A percentile compares a stretch with the other conserved stretches of the same genome.
These are phyloP conservation scores for Tulasnella sp. DNA, from an alignment of 768 basidiomycete species.

Conservation along the genomic window DNA sequence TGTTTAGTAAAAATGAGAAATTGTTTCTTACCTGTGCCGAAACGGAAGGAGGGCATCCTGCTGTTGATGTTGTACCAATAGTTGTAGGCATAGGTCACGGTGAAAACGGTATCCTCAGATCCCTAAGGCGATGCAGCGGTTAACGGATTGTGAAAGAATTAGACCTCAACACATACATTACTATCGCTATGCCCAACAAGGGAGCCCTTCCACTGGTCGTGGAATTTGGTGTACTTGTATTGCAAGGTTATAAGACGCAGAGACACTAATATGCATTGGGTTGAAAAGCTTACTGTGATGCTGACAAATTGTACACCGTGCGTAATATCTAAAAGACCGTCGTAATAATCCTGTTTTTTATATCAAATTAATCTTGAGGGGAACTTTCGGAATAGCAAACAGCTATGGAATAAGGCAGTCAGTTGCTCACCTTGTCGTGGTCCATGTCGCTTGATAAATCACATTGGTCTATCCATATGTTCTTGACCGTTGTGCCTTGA, in stretches of 20 bases:
- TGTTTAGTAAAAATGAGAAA: no score
- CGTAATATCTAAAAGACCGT: conserved; percentile 35
- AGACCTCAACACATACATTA: no score
- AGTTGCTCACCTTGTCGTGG: conserved; percentile 24
- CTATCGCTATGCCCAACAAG: conserved; percentile 34
- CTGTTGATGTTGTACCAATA: conserved; percentile 24
- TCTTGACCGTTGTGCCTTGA: no score
- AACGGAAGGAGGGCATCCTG: conserved; percentile 34
- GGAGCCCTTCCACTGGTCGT: conserved; percentile 33
- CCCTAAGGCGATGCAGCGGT: no score
- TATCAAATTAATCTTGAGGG: no score
- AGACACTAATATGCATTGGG: no score
- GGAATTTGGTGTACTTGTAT: neutral
- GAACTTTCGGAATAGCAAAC: no score
- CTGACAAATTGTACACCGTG: conserved; percentile 30
- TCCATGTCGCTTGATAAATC: neutral
- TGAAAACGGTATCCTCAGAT: neutral
- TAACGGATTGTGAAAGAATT: no score
- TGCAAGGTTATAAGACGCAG: no score
- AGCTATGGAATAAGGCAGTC: no score
- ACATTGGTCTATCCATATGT: neutral
- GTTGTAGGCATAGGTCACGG: neutral
- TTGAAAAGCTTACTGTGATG: neutral
- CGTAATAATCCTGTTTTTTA: conserved; percentile 36
- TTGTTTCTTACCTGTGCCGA: neutral